These are phyloP conservation scores for Neurospora hispaniola DNA, from an alignment of 495 filamentous ascomycete genomes.

Conservation along the genomic window DNA sequence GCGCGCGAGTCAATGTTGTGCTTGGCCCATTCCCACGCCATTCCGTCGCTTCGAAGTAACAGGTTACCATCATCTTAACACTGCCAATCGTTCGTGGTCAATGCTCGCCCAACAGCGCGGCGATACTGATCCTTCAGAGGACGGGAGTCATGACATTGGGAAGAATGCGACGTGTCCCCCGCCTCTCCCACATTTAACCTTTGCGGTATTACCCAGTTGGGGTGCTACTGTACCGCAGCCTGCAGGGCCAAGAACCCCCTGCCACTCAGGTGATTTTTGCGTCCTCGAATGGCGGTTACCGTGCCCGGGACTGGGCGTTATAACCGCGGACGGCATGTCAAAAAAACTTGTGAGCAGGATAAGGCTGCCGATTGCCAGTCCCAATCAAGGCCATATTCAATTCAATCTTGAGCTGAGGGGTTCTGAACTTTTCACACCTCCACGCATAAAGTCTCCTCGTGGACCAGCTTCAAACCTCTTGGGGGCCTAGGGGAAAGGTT, in stretches of 20 bases:
- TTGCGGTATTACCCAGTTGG: background rate
- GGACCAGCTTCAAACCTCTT: background rate
- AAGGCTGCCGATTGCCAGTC: background rate
- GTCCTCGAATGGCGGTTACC: background rate
- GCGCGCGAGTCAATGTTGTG: background rate
- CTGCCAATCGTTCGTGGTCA: background rate
- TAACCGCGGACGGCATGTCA: background rate
- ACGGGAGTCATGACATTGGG: background rate
- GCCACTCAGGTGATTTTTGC: background rate
- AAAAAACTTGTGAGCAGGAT: background rate
- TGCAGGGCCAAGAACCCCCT: background rate
- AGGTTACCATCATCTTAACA: background rate
- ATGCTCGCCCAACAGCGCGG: background rate
- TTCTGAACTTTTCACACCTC: background rate
- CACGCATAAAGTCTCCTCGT: background rate
- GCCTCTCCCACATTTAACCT: background rate
- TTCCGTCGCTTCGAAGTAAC: background rate
- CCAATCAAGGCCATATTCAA: background rate
- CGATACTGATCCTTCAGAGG: background rate
- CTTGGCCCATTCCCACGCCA: background rate
- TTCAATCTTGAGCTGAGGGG: background rate
- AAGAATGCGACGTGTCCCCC: background rate
- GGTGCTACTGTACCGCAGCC: background rate
- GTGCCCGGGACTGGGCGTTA: background rate
- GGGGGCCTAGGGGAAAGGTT: background rate